A percentile compares a stretch with the other conserved stretches of the same genome.
Conservation (phyloP, 176 grass and related monocot species). For the Triticum dicoccoides region DNA sequence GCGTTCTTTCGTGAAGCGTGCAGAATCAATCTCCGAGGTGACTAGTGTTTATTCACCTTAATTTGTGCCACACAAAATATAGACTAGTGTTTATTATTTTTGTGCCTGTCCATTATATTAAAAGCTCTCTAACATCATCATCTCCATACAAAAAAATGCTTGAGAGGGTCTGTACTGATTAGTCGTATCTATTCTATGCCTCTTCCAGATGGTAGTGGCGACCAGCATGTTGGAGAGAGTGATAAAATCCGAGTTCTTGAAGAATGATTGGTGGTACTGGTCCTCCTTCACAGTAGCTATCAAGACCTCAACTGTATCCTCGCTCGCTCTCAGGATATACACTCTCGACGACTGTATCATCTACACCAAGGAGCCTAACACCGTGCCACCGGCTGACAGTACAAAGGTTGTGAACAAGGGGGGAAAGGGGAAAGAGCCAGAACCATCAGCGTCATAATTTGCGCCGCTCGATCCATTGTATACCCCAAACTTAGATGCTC, state of each 20-base stretch:
- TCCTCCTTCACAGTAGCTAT: conserved; percentile 79
- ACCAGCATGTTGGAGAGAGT: conserved; percentile 61
- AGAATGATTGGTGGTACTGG: conserved; percentile 94
- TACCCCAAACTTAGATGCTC: conserved; percentile 31
- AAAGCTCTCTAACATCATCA: neutral
- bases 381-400: conserved; percentile 25
- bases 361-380: conserved; percentile 58
- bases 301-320: conserved; percentile 75
- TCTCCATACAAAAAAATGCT: neutral
- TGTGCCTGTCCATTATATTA: neutral
- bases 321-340: conserved; percentile 71
- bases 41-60: neutral
- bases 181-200: neutral
- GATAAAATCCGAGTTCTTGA: conserved; percentile 78
- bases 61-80: no score
- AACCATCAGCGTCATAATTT: conserved; percentile 21
- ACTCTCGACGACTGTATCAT: conserved; percentile 79
- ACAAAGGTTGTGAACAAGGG: conserved; percentile 39
- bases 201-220: conserved; percentile 76
- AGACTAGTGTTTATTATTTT: neutral
- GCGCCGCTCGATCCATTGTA: conserved; percentile 18
- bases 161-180: conserved; percentile 22
- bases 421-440: conserved; percentile 37
- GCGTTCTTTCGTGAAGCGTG: conserved; percentile 84
- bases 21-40: conserved; percentile 91